Percentiles rank a stretch among this genome's conserved stretches.
phyloP scores from a whole-genome alignment of 495 filamentous ascomycete species.

The Tuber borchii region DNA sequence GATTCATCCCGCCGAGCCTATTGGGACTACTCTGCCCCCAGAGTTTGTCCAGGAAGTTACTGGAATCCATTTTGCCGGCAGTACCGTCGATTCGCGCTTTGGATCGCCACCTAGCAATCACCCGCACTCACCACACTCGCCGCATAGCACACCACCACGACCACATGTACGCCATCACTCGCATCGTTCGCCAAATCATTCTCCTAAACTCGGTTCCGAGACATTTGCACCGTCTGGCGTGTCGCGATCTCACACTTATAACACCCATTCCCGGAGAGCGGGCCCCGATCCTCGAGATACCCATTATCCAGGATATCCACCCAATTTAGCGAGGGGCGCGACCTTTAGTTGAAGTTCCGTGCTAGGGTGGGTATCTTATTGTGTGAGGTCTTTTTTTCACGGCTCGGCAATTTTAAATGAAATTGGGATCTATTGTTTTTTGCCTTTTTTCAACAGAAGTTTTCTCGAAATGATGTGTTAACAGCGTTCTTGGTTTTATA shows the following conservation, averaged over 20 bases:
- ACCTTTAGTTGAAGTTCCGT: neutral
- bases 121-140: slow-evolving; percentile 25
- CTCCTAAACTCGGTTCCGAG: slow-evolving; percentile 19
- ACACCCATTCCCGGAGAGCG: neutral
- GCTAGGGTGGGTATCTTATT: neutral
- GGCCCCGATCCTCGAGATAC: neutral
- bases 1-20: slow-evolving; percentile 22
- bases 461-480: slow-evolving; percentile 1
- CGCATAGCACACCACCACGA: slow-evolving; percentile 27
- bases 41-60: slow-evolving; percentile 23
- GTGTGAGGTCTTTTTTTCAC: neutral
- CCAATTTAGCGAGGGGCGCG: neutral
- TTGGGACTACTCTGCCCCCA: slow-evolving; percentile 17
- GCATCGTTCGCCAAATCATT: slow-evolving; percentile 28
- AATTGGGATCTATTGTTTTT: slow-evolving; percentile 1
- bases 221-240: slow-evolving; percentile 20
- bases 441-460: neutral
- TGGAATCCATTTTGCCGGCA: slow-evolving; percentile 17
- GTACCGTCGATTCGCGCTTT: slow-evolving; percentile 23
- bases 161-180: slow-evolving; percentile 22
- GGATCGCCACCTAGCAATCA: slow-evolving; percentile 28
- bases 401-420: neutral
- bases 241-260: slow-evolving; percentile 24
- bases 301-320: neutral
- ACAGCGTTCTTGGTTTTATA: neutral